Base-by-base conservation (phyloP, 495 filamentous ascomycete genomes). In the Coniosporium apollinis region DNA sequence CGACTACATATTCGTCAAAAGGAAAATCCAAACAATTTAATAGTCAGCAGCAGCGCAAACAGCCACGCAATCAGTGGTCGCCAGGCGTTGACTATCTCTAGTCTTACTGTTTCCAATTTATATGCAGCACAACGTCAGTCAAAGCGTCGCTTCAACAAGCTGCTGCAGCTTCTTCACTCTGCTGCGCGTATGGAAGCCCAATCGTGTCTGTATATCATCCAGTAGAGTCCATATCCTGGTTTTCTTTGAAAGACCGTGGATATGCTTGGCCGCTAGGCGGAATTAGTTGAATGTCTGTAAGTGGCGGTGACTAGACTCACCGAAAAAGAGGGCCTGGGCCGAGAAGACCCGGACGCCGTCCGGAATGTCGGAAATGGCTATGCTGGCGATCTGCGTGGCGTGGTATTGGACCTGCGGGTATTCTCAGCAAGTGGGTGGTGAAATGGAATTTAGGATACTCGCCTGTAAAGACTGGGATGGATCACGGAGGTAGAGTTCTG, bases 341-440 rank as follows among this genome's bases (percentile, higher is more conserved):
- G 38, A 34, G 32, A 42, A 46, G 4, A 38, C 35, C 7, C 39
- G 13, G n/a, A 46, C 21, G 9, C 38, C 21, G 20, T 46, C 39
- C 10, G 43, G 39, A 19, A 46, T 35, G 3, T 46, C 43, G 5
- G 43, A 46, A 10, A 46, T 34, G 19, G 34, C 39, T 22, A 46
- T 46, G 28, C 37, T 39, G 22, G 30, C 28, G 4, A 42, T 35
- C 7, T 22, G 26, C 15, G 30, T 36, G 15, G 43, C 43, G 7
- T 46, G 38, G 10, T 38, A 28, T 35, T 46, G 43, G 8, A 46
- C 26, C 16, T 38, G 19, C 4, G 30, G 21, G 18, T 8, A 26
- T 8, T 26, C 8, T 8, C 8, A 7, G 7, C 7, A 8, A 26
- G 24, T 8, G 9, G 33, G 37, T 31, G 19, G 22, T 6, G 2